A percentile compares a stretch with the other conserved stretches of the same genome.
Evolutionary conservation across 805 yeast genomes (phyloP).

Genomic region (Naumovozyma castellii): DNA sequence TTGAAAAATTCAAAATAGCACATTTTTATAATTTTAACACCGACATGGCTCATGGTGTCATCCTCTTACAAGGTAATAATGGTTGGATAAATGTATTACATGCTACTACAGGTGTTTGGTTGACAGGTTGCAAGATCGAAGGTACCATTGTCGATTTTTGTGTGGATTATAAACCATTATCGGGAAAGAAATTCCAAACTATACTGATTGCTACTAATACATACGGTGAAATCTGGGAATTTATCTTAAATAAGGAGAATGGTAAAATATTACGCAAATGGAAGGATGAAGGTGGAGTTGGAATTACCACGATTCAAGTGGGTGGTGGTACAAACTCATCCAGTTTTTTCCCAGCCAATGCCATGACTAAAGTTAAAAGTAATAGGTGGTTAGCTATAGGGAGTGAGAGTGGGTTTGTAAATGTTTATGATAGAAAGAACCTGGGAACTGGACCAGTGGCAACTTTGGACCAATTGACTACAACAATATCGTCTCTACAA

Average conservation of each 20-base stretch:
- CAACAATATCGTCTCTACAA: conserved; percentile 61
- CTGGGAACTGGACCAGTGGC: conserved; percentile 42
- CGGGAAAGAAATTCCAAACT: conserved; percentile 22
- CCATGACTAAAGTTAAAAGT: conserved; percentile 13
- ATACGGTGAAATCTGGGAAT: conserved; percentile 87
- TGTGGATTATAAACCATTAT: conserved; percentile 26
- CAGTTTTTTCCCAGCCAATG: conserved; percentile 19
- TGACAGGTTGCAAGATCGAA: conserved; percentile 79
- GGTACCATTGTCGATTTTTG: conserved; percentile 73
- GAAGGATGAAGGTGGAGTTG: conserved; percentile 80
- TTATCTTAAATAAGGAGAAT: conserved; percentile 39
- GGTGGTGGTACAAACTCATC: conserved; percentile 44
- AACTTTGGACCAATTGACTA: conserved; percentile 68
- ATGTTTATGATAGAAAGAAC: conserved; percentile 55
- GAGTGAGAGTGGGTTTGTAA: conserved; percentile 79
- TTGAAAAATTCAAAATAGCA: conserved; percentile 76
- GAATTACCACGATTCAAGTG: conserved; percentile 64
- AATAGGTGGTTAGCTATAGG: conserved; percentile 87
- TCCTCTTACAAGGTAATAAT: conserved; percentile 71
- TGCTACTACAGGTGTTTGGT: conserved; percentile 75
- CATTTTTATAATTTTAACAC: conserved; percentile 26
- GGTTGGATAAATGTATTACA: conserved; percentile 87
- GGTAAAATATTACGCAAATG: conserved; percentile 52
- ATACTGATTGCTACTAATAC: conserved; percentile 53
- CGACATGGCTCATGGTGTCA: conserved; percentile 43